Base-by-base conservation (phyloP, 2,329 filamentous ascomycete genomes). In the Aureobasidium sp. region DNA sequence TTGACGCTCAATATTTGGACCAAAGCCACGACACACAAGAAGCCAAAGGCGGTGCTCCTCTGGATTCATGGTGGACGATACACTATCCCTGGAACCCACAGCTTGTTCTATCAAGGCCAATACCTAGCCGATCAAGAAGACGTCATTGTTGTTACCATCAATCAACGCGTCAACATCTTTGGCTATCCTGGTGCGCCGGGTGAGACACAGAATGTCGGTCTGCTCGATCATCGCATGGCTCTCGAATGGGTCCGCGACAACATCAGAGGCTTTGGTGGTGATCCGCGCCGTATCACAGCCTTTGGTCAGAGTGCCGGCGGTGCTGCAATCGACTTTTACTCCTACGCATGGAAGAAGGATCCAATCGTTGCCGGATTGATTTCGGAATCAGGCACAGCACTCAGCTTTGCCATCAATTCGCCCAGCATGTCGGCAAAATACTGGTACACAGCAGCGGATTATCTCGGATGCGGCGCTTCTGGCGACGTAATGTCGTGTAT, bases 331-430 rank as follows among this genome's bases (percentile, higher is more conserved):
- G 45, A 48, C 11, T 31, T 48, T 61, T 74, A 70, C 61, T 61
- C 65, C 2, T 73, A 73, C 41, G 71, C 73, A 3, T 77, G 73
- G 62, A 60, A 64, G 0, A 63, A 72, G 1, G 67, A 76, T 25
- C 75, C 76, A 1, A 72, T 78, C 36, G 70, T 76, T 8, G 66
- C 63, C 7, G 76, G 74, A 8, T 55, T 75, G 1, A 74, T 77
- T 44, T 71, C 71, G 8, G 68, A 75, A 45, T 76, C 74, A 1
- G 75, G 74, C 11, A 75, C 70, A 9, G 70, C 75, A 27, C 69
- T 77, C 25, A 78, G 79, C 67, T 80, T 82, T 65, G 72, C 75
- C 5, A 66, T 75, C 22, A 79, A 79, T 58, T 66, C 71, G 1
- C 66, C 64, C 0, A 68, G 69, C 0, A 63, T 74, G 0, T 72